Evolutionary conservation across 139 green algal species (phyloP), one percentile per base, ranked within the genome.

Genomic region (Tetradesmus lagerheimii): DNA sequence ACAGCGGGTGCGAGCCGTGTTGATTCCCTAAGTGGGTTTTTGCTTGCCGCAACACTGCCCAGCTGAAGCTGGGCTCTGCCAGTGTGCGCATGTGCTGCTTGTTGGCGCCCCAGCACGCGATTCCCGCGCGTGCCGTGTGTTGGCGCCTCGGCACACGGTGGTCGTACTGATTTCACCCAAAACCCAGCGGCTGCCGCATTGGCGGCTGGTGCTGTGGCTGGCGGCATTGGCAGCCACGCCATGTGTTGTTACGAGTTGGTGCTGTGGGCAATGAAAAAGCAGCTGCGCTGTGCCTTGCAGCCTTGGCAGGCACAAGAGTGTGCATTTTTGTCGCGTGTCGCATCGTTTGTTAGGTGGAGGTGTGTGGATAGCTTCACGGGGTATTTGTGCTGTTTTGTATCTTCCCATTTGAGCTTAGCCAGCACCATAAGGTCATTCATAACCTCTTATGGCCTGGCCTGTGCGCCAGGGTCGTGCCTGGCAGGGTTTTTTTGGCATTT

Each of bases 1-100:
- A 31, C 25, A 71, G 23, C 31, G 57, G 57, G 57, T 71, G 57
- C 57, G 31, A 71, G 57, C 57, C 25, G n/a, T 31, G 57, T 9
- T 71, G 57, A 71, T 71, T 71, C 57, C 57, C 57, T 71, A 71
- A 31, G 57, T 71, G 57, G 57, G 57, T 71, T 71, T 64, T 71
- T 71, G 57, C 57, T 71, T 71, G 1, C 57, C 23, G 23, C 14
- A 31, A 71, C 57, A 71, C 31, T 31, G n/a, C 23, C 57, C 57
- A 71, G 57, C 20, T n/a, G 12, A 9, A 71, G 57, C 57, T 71
- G 57, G 57, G 57, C 23, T 71, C 23, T 71, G 3, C 57, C 57
- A n/a, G 57, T n/a, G 57, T 71, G 16, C 31, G 23, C n/a, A n/a
- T n/a, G 57, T 71, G 57, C 57, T 71, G 57, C 57, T n/a, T 71